These are phyloP conservation scores for Ceratocystis huliohia DNA, from an alignment of 2,329 filamentous ascomycete species.

Conservation along the genomic window DNA sequence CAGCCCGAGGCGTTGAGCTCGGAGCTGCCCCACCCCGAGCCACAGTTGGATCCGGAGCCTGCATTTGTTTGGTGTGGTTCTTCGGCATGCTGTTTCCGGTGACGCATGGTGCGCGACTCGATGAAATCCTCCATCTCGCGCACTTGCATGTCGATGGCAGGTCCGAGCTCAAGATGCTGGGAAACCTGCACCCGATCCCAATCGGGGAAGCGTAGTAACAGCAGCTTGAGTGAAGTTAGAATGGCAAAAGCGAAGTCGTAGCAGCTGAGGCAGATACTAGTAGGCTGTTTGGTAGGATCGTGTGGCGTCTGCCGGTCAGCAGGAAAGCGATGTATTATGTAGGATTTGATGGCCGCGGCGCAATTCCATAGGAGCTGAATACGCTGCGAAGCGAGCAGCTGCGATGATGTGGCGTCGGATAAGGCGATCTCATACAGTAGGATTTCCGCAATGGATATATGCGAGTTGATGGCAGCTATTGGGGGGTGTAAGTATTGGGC, in stretches of 20 bases:
- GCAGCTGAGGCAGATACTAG: constrained; percentile 33
- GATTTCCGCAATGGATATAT: constrained; percentile 35
- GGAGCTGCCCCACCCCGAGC: neutral
- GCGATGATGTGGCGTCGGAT: constrained; percentile 29
- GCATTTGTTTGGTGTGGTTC: neutral
- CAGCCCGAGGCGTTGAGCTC: neutral
- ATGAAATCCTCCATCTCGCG: constrained; percentile 26
- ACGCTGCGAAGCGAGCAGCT: constrained; percentile 28
- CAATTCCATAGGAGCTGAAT: constrained; percentile 37
- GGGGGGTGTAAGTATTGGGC: neutral
- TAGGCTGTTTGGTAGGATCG: constrained; percentile 28
- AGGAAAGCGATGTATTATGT: constrained; percentile 31
- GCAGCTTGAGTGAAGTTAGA: constrained; percentile 36
- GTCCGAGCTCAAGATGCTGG: constrained; percentile 29
- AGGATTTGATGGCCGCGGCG: constrained; percentile 31
- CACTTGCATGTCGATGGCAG: constrained; percentile 27
- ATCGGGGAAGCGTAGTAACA: constrained; percentile 34
- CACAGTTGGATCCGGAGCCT: no score
- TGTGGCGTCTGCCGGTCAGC: constrained; percentile 17
- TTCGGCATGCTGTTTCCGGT: neutral
- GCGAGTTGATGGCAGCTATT: constrained; percentile 31
- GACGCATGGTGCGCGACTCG: constrained; percentile 22
- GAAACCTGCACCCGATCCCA: constrained; percentile 34
- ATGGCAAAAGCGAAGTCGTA: constrained; percentile 38
- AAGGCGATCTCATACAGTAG: constrained; percentile 38